Percentiles rank a stretch among this genome's conserved stretches.
These are phyloP conservation scores for Metschnikowia amazonensis DNA, from an alignment of 805 yeast genomes.

Conservation along the genomic window DNA sequence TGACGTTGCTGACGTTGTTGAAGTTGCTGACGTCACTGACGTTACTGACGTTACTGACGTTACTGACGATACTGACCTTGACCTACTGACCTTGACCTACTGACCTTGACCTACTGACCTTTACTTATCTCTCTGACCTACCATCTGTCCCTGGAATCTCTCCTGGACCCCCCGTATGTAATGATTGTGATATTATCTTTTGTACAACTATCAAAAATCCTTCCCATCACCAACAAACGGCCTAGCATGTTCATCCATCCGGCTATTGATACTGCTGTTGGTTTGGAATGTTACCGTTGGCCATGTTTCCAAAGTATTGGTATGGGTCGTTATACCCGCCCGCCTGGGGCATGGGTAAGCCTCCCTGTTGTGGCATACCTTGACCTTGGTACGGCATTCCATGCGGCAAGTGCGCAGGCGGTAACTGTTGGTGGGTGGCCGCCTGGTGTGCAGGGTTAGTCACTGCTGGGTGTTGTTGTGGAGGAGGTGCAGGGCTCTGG, in stretches of 20 bases:
- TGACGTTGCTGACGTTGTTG: too few relatives aligned
- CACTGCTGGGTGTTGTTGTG: slow-evolving; percentile 20
- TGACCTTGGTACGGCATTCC: slow-evolving; percentile 45
- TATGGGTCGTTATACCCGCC: slow-evolving; percentile 56
- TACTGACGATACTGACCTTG: too few relatives aligned
- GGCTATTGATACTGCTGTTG: slow-evolving; percentile 54
- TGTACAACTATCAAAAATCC: not conserved
- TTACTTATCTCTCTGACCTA: not conserved
- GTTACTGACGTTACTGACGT: too few relatives aligned
- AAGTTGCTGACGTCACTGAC: too few relatives aligned
- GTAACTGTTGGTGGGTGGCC: slow-evolving; percentile 28
- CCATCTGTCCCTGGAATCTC: too few relatives aligned
- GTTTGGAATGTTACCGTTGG: slow-evolving; percentile 44
- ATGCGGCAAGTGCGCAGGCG: slow-evolving; percentile 41
- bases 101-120: not conserved
- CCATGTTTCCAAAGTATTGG: slow-evolving; percentile 58
- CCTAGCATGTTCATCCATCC: not conserved
- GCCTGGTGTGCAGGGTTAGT: slow-evolving; percentile 22
- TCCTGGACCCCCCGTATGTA: too few relatives aligned
- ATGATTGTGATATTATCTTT: not conserved
- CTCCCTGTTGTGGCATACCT: slow-evolving; percentile 39
- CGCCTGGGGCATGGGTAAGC: slow-evolving; percentile 43
- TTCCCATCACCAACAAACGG: not conserved
- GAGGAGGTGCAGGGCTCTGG: slow-evolving; percentile 35
- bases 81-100: too few relatives aligned